Base-by-base conservation (phyloP, 306 rosid genomes). In the Oemleria cerasiformis region DNA sequence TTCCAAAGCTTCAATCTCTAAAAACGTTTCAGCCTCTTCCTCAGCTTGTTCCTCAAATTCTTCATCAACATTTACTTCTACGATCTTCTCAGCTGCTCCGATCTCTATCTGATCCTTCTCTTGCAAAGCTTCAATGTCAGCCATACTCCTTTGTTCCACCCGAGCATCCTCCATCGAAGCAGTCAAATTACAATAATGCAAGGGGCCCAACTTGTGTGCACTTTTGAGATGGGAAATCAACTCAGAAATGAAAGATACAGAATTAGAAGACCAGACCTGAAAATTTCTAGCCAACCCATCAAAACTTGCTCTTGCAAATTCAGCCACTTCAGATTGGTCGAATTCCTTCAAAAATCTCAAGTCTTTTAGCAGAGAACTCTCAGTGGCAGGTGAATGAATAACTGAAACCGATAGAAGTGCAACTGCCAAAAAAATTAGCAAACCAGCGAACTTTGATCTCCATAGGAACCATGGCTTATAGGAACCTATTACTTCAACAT, bases 111-210 rank as follows among this genome's bases (percentile, higher is more conserved):
- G 63, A 36, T 11, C 58, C 56, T 76, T 59, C 5, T 73, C 78
- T 73, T 55, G 61, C 0, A 5, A 49, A 65, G 45, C 43, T 60
- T 51, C 72, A 49, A 49, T 30, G 8, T 59, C 55, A 50, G 38
- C 63, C 36, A 51, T 65, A 59, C 80, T 85, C 69, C n/a, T n/a
- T n/a, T n/a, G n/a, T n/a, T 65, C 15, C 62, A 20, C 73, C 7
- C 8, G 25, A 20, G 1, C 63, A 75, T 57, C 73, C 21, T 74
- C 84, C 0, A 40, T 43, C 84, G 81, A 58, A 45, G 44, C 25
- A 49, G 87, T 83, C 80, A 88, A 71, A 86, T 92, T 92, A 72
- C 43, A 83, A 39, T 77, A 86, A 43, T 66, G 82, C 66, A 84
- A 56, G 19, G 79, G 67, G 49, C 42, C 83, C 66, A 80, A 59